Evolutionary conservation across 2,329 filamentous ascomycete species (phyloP), one percentile per base, ranked within the genome.

Genomic region (Fusarium beomiforme): DNA sequence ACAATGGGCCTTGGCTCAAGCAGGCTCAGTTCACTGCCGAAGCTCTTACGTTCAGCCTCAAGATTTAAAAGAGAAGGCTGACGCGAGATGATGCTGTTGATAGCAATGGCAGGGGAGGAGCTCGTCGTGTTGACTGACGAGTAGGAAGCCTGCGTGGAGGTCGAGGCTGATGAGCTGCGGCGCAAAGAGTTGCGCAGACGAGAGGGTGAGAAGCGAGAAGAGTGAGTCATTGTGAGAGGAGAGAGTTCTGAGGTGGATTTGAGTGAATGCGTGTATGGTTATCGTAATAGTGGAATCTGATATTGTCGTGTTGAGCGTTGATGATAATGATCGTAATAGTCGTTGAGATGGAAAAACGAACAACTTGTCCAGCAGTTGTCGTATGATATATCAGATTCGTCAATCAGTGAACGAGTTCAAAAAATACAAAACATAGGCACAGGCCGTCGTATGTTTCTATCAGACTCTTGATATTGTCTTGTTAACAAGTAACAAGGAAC

Each of bases 1-100:
- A 90, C 87, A 37, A 90, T 83, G 14, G 89, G 89, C 44, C 89
- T 81, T 4, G 89, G 89, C 79, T 91, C 89, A 29, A 91, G 83
- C 21, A 91, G 81, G 72, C 82, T 83, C 12, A 90, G 81, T 73
- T 88, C 87, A 55, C 81, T 82, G 13, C 83, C 83, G 59, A 88
- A 89, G 72, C 79, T 83, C 74, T 80, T 81, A 70, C 84, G 85
- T 79, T 90, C 88, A 74, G 88, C 87, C 74, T 90, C 87, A 67
- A 89, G 80, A 74, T 86, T 83, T n/a, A 86, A 76, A 69, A 89
- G 84, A 21, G 86, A 88, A 16, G 87, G 86, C 72, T 88, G 87
- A n/a, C 85, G 83, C 72, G 86, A 84, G 66, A 90, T 85, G 77
- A 90, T 85, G 74, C 83, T 86, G 81, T 89, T 90, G 82, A 90